Percentiles rank a stretch among this genome's conserved stretches.
phyloP scores from a whole-genome alignment of 176 grass and related monocot species.

The Eragrostis curvula region DNA sequence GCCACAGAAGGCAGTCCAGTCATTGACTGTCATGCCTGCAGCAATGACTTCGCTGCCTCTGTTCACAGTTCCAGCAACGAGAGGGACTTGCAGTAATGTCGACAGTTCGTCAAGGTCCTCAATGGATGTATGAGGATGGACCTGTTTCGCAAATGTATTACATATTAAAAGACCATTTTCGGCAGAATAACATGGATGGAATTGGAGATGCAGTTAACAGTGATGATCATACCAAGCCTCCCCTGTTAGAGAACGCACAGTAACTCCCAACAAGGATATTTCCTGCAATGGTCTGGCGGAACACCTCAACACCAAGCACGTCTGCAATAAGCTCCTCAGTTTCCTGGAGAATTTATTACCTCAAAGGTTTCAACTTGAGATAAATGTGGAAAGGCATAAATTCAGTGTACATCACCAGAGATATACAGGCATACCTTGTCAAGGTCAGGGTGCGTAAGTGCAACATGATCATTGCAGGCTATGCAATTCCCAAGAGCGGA shows the following conservation, averaged over 20 bases:
- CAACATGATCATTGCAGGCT: constrained; percentile 88
- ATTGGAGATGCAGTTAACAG: not conserved
- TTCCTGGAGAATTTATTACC: constrained; percentile 39
- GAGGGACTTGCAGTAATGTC: constrained; percentile 83
- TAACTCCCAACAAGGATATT: constrained; percentile 90
- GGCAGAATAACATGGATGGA: not conserved
- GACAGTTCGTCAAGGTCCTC: constrained; percentile 92
- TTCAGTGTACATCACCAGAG: not conserved
- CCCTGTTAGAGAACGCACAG: constrained; percentile 73
- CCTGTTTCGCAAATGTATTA: constrained; percentile 42
- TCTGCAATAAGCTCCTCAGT: constrained; percentile 90
- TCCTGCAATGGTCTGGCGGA: constrained; percentile 78
- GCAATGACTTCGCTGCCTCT: constrained; percentile 79
- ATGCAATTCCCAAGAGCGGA: constrained; percentile 82
- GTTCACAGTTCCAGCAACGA: constrained; percentile 82
- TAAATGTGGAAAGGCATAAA: not conserved
- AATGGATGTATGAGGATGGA: constrained; percentile 90
- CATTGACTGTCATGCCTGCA: constrained; percentile 82
- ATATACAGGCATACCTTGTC: constrained; percentile 52
- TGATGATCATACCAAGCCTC: constrained; percentile 62
- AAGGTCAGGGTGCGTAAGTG: constrained; percentile 88
- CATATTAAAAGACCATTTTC: not conserved
- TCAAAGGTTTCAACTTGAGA: not conserved
- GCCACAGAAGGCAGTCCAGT: constrained; percentile 89
- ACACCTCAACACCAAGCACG: constrained; percentile 79